Evolutionary conservation across 257 asterid genomes (phyloP).

Genomic region (Eucommia ulmoides): DNA sequence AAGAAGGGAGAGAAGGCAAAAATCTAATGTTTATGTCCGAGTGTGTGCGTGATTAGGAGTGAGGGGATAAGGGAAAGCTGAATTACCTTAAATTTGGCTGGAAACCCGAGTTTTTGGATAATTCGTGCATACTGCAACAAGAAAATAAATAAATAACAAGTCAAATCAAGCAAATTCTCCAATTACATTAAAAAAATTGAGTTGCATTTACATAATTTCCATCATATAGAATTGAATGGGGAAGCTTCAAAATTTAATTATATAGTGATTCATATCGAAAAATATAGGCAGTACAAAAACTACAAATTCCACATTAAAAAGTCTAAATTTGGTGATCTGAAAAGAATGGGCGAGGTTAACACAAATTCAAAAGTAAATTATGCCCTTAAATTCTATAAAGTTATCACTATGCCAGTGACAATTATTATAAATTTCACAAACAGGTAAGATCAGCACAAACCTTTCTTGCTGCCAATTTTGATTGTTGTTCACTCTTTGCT

Average conservation of each 20-base stretch:
- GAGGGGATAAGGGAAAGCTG: background rate
- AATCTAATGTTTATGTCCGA: background rate
- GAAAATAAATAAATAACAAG: background rate
- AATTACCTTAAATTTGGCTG: constrained; percentile 32
- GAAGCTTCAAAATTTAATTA: background rate
- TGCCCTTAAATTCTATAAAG: background rate
- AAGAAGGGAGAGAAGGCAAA: no score
- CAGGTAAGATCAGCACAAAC: constrained; percentile 7
- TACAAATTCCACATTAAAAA: background rate
- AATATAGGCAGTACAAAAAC: background rate
- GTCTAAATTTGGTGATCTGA: background rate
- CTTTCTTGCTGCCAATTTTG: constrained; percentile 26
- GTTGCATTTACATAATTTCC: background rate
- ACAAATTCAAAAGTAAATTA: background rate
- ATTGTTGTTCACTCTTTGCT: constrained; percentile 24
- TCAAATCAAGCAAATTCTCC: background rate
- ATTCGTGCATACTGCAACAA: constrained; percentile 29
- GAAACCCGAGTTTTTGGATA: constrained; percentile 33
- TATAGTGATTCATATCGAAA: background rate
- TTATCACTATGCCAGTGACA: background rate
- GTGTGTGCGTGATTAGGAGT: background rate
- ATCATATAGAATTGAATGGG: background rate
- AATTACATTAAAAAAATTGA: background rate
- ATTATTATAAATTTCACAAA: constrained; percentile 4
- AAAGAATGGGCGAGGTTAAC: background rate